Base-by-base conservation (phyloP, 2,329 filamentous ascomycete species). In the Cladosporium sp. region DNA sequence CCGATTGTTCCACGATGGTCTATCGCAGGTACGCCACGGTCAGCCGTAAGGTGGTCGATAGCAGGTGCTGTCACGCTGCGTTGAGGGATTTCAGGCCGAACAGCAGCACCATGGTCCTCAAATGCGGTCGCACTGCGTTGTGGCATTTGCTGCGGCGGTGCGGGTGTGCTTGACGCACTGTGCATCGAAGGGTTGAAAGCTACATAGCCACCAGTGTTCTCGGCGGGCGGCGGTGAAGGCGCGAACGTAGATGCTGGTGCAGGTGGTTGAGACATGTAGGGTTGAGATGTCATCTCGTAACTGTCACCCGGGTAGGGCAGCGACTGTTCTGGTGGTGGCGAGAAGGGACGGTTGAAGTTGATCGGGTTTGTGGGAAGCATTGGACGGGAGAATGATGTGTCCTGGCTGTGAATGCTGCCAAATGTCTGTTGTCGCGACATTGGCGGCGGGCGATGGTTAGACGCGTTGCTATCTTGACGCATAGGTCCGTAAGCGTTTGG, bases 281-380 rank as follows among this genome's bases (percentile, higher is more conserved):
- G 51, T 43, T 66, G 60, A 3, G 61, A 14, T 20, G 60, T 66
- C 70, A 73, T 72, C 60, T 73, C 70, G 58, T 71, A 72, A 63
- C 66, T 68, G 25, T 71, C 58, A 22, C 56, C 57, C 1, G 62
- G 58, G 4, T 45, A 52, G 4, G 56, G 60, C 37, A 37, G 54
- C 22, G 54, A 42, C 40, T 60, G 59, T 14, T 61, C 58, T 8
- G 59, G 30, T 8, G 59, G 30, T 9, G 66, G 62, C 40, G 67
- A 45, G 59, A 60, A 64, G 43, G 59, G 60, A 45, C 55, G 40
- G 57, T 64, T 9, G 51, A 63, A 56, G 58, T 57, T 60, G 17
- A 52, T 58, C n/a, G 61, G 59, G 14, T 43, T 38, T 7, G 37
- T 15, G 5, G 57, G 28, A 9, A 57, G 63, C 11, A 56, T 59